Conservation (phyloP, 768 basidiomycete genomes). For the Russula griseocarnosa region DNA sequence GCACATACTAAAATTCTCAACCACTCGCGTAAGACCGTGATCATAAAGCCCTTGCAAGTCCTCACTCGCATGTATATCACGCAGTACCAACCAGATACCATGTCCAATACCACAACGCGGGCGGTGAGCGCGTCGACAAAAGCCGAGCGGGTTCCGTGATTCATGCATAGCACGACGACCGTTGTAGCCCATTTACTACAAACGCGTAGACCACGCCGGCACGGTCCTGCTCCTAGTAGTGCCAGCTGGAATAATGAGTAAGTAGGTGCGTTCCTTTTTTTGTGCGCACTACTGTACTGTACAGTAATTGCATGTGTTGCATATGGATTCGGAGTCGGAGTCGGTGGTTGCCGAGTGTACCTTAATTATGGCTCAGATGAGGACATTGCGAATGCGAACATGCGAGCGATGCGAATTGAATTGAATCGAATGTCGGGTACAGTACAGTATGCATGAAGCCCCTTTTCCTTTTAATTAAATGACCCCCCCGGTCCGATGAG, state of each 20-base stretch:
- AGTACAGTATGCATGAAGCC: background rate
- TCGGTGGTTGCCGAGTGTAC: background rate
- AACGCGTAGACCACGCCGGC: conserved; percentile 46
- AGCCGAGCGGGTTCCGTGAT: conserved; percentile 74
- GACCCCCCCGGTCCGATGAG: no score
- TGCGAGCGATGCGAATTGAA: no score
- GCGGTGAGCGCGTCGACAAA: conserved; percentile 62
- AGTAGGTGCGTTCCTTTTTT: background rate
- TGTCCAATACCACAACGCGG: conserved; percentile 51
- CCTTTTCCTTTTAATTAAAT: no score
- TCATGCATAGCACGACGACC: conserved; percentile 87
- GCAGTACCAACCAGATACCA: conserved; percentile 72
- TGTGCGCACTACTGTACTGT: conserved; percentile 27
- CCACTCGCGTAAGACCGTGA: conserved; percentile 85
- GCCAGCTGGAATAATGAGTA: no score
- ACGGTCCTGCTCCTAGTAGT: conserved; percentile 65
- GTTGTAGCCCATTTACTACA: conserved; percentile 88
- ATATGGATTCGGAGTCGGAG: background rate
- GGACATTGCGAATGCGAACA: no score
- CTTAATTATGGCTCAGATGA: no score
- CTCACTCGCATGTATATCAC: conserved; percentile 64
- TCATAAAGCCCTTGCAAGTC: conserved; percentile 87
- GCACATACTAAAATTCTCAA: conserved; percentile 98
- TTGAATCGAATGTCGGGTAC: no score
- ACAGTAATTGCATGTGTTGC: conserved; percentile 27